Percentiles rank a stretch among this genome's conserved stretches.
Conservation (phyloP, 805 yeast genomes). For the Ogataea dorogensis region DNA sequence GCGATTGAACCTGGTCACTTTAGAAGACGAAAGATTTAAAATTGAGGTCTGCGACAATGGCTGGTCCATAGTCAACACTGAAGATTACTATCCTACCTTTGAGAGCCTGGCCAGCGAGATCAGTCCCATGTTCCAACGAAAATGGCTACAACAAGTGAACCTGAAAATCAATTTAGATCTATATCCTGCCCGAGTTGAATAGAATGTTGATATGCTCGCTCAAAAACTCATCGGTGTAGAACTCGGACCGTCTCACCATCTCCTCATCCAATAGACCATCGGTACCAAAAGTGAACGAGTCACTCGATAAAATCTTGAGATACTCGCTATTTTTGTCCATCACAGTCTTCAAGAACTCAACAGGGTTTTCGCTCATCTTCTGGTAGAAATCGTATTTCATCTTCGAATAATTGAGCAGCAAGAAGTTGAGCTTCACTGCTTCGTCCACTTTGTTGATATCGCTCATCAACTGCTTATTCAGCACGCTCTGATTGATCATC, state of each 20-base stretch:
- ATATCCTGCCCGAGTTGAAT: constrained; percentile 56
- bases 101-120: constrained; percentile 26
- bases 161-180: constrained; percentile 29
- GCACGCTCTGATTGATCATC: constrained; percentile 43
- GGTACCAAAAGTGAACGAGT: constrained; percentile 40
- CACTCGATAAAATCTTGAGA: constrained; percentile 82
- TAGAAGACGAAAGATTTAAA: constrained; percentile 15
- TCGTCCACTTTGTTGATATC: constrained; percentile 37
- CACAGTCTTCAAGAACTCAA: constrained; percentile 68
- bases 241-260: constrained; percentile 77
- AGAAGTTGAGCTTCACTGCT: constrained; percentile 45
- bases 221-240: constrained; percentile 75
- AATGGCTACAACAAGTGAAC: constrained; percentile 21
- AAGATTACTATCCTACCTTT: constrained; percentile 28
- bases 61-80: constrained; percentile 23
- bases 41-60: constrained; percentile 27
- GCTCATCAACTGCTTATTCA: constrained; percentile 41
- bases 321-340: constrained; percentile 79
- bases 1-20: constrained; percentile 13
- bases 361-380: constrained; percentile 74
- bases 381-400: constrained; percentile 77
- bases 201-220: constrained; percentile 77
- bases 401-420: constrained; percentile 51
- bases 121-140: constrained; percentile 15
- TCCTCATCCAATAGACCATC: constrained; percentile 64